Evolutionary conservation across 2,329 filamentous ascomycete species (phyloP).

Genomic region (Alternaria longipes): DNA sequence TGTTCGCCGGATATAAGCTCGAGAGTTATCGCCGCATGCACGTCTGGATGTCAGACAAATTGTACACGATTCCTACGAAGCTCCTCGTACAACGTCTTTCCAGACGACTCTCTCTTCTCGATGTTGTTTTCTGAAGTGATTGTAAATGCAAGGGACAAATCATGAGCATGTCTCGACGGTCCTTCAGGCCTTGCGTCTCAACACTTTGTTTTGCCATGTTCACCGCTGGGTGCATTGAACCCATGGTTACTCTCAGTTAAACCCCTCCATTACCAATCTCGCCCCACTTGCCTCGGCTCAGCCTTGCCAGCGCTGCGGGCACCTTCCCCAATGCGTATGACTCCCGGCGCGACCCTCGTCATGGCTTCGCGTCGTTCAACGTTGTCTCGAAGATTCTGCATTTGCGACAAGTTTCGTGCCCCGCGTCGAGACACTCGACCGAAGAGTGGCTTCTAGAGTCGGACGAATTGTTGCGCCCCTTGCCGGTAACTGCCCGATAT

Average conservation of each 20-base stretch:
- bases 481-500: constrained; percentile 24
- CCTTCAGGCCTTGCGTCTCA: constrained; percentile 2
- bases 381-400: constrained; percentile 19
- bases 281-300: constrained; percentile 41
- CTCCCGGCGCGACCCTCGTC: constrained; percentile 29
- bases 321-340: constrained; percentile 23
- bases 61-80: background rate
- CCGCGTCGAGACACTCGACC: constrained; percentile 11
- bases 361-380: constrained; percentile 22
- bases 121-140: background rate
- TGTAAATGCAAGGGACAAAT: background rate
- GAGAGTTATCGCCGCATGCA: background rate
- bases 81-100: background rate
- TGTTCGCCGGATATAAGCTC: background rate
- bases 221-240: background rate
- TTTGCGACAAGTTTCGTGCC: constrained; percentile 5
- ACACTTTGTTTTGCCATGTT: background rate
- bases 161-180: background rate
- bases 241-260: background rate
- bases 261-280: constrained; percentile 28
- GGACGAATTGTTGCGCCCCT: constrained; percentile 8
- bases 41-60: background rate
- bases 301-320: constrained; percentile 20
- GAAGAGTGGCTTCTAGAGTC: constrained; percentile 1
- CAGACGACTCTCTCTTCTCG: background rate